Conservation (phyloP, 345 rosid species). For the Citrus trifoliata region DNA sequence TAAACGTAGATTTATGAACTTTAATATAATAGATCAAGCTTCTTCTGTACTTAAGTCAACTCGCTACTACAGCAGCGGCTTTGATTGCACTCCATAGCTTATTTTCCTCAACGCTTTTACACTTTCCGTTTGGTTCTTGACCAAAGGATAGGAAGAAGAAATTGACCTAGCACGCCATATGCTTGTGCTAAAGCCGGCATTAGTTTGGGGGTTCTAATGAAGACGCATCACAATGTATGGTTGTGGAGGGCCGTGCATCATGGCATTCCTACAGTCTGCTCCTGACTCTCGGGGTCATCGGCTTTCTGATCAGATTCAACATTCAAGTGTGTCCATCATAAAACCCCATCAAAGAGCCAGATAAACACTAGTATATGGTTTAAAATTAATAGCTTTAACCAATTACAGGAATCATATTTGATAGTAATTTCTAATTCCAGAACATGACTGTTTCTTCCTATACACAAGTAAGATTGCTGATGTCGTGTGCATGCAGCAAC, state of each 20-base stretch:
- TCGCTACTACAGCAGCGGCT: background rate
- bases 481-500: background rate
- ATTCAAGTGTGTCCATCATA: background rate
- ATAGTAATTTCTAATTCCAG: background rate
- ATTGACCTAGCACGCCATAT: background rate
- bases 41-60: background rate
- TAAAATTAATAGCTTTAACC: background rate
- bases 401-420: background rate
- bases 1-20: too few relatives aligned
- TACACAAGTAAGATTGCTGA: background rate
- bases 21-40: background rate
- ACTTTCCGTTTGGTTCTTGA: too few relatives aligned
- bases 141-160: too few relatives aligned
- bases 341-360: background rate
- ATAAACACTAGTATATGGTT: background rate
- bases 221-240: background rate
- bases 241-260: background rate
- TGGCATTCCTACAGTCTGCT: background rate
- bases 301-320: background rate
- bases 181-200: background rate
- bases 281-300: background rate
- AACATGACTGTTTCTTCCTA: background rate
- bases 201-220: background rate
- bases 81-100: background rate
- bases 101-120: background rate